These are phyloP conservation scores for Epichloe gansuensis DNA, from an alignment of 2,329 filamentous ascomycete species.

Conservation along the genomic window DNA sequence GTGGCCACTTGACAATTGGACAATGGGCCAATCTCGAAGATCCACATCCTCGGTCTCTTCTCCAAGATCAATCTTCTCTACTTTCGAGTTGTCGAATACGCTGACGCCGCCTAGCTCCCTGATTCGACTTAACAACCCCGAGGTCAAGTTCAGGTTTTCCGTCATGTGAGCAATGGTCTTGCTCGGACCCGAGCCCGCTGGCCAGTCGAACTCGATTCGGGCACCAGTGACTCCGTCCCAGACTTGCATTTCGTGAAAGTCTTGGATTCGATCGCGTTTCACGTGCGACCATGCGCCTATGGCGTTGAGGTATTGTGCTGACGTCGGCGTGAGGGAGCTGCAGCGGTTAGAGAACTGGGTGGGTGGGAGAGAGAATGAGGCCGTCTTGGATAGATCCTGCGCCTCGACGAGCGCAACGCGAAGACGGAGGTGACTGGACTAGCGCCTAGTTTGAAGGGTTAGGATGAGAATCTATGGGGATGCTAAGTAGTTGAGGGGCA, in stretches of 20 bases:
- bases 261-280: constrained; percentile 60
- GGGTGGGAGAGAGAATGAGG: constrained; percentile 52
- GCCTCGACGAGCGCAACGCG: constrained; percentile 83
- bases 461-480: background rate
- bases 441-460: constrained; percentile 40
- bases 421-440: constrained; percentile 65
- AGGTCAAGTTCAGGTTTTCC: constrained; percentile 83
- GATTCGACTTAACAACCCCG: constrained; percentile 61
- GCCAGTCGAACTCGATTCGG: constrained; percentile 80
- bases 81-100: constrained; percentile 64
- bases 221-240: constrained; percentile 91
- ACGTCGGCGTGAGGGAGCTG: constrained; percentile 84
- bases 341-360: constrained; percentile 83
- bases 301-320: constrained; percentile 66
- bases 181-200: constrained; percentile 30
- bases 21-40: constrained; percentile 75
- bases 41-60: constrained; percentile 56
- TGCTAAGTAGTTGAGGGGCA: too few relatives aligned
- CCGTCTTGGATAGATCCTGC: constrained; percentile 64
- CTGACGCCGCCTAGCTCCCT: constrained; percentile 56
- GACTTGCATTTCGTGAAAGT: constrained; percentile 93
- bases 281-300: constrained; percentile 82
- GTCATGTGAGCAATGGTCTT: constrained; percentile 87
- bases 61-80: constrained; percentile 70
- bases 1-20: constrained; percentile 57